phyloP scores from a whole-genome alignment of 208 protist genomes.

The Wallacemonas rigidus region DNA sequence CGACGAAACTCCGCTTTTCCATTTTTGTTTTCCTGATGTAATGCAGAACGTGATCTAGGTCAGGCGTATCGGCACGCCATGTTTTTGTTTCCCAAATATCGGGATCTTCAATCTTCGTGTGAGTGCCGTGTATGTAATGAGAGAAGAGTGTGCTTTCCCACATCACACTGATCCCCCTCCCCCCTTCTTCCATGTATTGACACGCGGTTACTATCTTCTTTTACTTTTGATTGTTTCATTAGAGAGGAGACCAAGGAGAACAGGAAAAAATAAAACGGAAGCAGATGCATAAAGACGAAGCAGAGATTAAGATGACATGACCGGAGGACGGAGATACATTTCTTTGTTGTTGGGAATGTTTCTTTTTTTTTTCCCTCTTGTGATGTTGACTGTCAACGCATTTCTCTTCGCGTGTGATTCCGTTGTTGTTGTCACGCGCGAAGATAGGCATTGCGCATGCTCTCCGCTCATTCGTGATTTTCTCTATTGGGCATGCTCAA shows the following conservation, averaged over 20 bases:
- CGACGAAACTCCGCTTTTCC: no score
- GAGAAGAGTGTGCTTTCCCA: no score
- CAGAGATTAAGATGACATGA: neutral
- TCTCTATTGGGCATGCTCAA: no score
- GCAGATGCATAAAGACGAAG: neutral
- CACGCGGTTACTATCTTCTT: neutral
- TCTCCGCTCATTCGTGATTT: no score
- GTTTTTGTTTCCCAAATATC: no score
- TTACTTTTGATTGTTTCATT: conserved; percentile 22
- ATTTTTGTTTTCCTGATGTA: no score
- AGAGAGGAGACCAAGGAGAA: neutral
- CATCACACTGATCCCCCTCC: neutral
- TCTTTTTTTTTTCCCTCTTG: neutral
- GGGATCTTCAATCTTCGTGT: no score
- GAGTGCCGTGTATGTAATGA: no score
- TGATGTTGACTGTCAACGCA: neutral
- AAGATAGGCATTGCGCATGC: neutral
- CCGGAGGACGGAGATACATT: conserved; percentile 1
- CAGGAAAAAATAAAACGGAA: no score
- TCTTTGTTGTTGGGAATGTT: conserved; percentile 1
- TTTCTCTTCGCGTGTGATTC: conserved; percentile 10
- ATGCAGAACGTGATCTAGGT: no score
- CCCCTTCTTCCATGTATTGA: neutral
- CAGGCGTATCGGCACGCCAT: no score
- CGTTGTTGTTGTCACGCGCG: conserved; percentile 7